These are phyloP conservation scores for Rhododendron henanense DNA, from an alignment of 148 eudicot species.

Conservation along the genomic window DNA sequence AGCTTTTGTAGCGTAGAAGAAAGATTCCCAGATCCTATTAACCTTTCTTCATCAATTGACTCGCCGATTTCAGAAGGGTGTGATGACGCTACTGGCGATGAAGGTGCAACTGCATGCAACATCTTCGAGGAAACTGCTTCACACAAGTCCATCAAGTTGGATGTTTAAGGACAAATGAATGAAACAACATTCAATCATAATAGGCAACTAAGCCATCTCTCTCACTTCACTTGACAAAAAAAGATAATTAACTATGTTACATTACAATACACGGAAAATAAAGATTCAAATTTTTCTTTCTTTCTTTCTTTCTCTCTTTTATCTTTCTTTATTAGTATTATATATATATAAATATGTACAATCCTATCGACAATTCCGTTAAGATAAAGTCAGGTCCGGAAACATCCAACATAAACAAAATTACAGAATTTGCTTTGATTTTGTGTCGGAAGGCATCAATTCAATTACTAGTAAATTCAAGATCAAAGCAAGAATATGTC, in stretches of 20 bases:
- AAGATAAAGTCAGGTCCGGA: neutral
- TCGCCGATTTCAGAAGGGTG: slow-evolving; percentile 43
- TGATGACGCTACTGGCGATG: slow-evolving; percentile 32
- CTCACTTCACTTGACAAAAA: neutral
- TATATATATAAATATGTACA: neutral
- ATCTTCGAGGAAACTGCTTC: slow-evolving; percentile 79
- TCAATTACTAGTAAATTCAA: neutral
- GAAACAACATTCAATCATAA: neutral
- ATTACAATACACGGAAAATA: neutral
- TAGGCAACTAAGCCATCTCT: neutral
- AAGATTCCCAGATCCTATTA: slow-evolving; percentile 51
- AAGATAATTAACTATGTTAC: neutral
- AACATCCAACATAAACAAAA: neutral
- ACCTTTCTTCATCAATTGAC: slow-evolving; percentile 46
- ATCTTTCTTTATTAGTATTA: too few relatives aligned
- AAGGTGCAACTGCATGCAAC: slow-evolving; percentile 63
- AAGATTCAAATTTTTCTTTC: neutral
- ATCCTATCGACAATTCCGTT: neutral
- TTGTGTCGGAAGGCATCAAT: neutral
- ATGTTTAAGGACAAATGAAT: slow-evolving; percentile 4
- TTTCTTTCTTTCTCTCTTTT: too few relatives aligned
- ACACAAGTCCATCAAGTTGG: slow-evolving; percentile 10
- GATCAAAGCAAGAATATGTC: neutral
- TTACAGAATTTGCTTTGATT: neutral
- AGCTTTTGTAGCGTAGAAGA: slow-evolving; percentile 89